Evolutionary conservation across 257 asterid species (phyloP), one percentile per base, ranked within the genome.

Genomic region (Nicotiana paniculata): DNA sequence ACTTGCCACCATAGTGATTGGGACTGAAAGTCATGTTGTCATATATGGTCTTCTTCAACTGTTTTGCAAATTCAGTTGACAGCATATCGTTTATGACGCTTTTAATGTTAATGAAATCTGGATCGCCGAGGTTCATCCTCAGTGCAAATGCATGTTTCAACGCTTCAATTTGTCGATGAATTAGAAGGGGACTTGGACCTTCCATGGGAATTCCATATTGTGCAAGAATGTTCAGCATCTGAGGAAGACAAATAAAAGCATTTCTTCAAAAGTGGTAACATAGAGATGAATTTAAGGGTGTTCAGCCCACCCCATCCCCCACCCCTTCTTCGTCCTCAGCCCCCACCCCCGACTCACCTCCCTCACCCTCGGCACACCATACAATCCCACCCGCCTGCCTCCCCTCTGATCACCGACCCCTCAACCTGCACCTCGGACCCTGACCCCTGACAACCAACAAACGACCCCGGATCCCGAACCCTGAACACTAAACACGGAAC

Each of bases 121-220:
- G 98, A 90, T 93, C 98, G 1, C 90, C 96, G 3, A 93, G 93
- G 67, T 84, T 87, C 93, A 83, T 92, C 86, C 89, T 86, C 80
- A 86, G 61, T 3, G 96, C 93, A 67, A 92, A 89, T 21, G 93
- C 93, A 58, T 90, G 86, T 85, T 93, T 93, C 86, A 93, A 7
- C 10, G 95, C 90, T 85, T 93, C 95, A 26, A 91, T 92, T 62
- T 82, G 86, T 46, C 98, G 89, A 80, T 92, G 97, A 7, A 65
- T 57, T 88, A 87, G 37, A 16, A 92, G 88, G 28, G 95, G 61
- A 15, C 78, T 66, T 13, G 92, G 67, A 57, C 77, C 48, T 33
- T 87, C 85, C 3, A 86, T 63, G 81, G 82, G 30, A 32, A 82
- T 77, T 82, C 81, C 79, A 77, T 91, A 93, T 80, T 82, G 87